Evolutionary conservation across 805 yeast genomes (phyloP).

Genomic region (Ogataea corticis): DNA sequence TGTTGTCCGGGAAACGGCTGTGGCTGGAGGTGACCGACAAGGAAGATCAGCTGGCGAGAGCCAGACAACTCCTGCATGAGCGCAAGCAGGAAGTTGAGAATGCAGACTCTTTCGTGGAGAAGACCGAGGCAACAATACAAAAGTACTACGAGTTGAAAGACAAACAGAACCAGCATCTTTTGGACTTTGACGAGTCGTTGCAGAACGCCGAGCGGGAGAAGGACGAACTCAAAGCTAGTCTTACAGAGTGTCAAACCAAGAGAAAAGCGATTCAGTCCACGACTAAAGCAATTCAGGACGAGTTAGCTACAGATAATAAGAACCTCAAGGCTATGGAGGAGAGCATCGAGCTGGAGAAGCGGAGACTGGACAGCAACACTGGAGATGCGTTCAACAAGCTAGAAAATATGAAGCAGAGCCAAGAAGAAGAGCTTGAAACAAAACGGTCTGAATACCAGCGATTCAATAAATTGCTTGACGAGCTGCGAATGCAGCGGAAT

Average conservation of each 20-base stretch:
- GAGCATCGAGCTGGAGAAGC: slow-evolving; percentile 34
- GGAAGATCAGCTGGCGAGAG: slow-evolving; percentile 25
- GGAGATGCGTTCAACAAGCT: slow-evolving; percentile 46
- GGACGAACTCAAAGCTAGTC: slow-evolving; percentile 16
- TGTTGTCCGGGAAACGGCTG: slow-evolving; percentile 47
- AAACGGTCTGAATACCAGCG: not conserved
- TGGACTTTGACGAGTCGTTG: slow-evolving; percentile 19
- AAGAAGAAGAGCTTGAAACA: slow-evolving; percentile 12
- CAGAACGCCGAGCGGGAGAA: slow-evolving; percentile 14
- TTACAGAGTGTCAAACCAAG: slow-evolving; percentile 22
- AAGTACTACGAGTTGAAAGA: slow-evolving; percentile 15
- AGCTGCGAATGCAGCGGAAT: slow-evolving; percentile 15
- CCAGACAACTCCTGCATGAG: slow-evolving; percentile 19
- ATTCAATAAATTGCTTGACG: slow-evolving; percentile 15
- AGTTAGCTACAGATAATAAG: slow-evolving; percentile 18
- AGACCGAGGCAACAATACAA: slow-evolving; percentile 11
- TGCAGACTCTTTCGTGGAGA: slow-evolving; percentile 22
- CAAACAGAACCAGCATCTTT: slow-evolving; percentile 16
- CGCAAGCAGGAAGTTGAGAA: slow-evolving; percentile 19
- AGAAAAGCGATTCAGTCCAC: slow-evolving; percentile 26
- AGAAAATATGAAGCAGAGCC: slow-evolving; percentile 18
- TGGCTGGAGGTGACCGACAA: slow-evolving; percentile 45
- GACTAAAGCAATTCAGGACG: slow-evolving; percentile 22
- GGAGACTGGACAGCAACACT: slow-evolving; percentile 39
- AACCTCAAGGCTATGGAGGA: slow-evolving; percentile 28